phyloP scores from a whole-genome alignment of 371 early-diverging fungal species.

The Mucor racemosus region DNA sequence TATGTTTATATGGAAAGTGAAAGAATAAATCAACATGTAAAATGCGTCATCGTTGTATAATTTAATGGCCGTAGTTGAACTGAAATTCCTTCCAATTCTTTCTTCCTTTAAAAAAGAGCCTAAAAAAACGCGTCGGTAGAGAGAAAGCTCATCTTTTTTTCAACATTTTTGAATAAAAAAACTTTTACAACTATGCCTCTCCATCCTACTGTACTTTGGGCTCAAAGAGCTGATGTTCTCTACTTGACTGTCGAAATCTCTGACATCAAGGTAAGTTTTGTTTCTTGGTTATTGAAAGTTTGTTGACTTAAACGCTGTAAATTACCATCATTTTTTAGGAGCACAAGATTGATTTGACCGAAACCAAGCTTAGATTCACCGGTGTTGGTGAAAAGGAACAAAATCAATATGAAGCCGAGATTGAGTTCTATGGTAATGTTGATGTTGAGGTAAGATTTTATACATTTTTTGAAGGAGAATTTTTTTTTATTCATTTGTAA shows the following conservation, averaged over 20 bases:
- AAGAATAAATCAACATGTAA: neutral
- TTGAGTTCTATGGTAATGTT: constrained; percentile 78
- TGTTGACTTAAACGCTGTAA: neutral
- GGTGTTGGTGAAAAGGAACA: constrained; percentile 67
- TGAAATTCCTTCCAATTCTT: neutral
- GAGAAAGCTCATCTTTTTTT: neutral
- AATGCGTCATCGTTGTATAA: neutral
- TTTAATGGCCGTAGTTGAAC: neutral
- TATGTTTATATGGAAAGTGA: neutral
- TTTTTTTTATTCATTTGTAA: constrained; percentile 1
- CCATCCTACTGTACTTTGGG: constrained; percentile 89
- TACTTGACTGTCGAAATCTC: constrained; percentile 86
- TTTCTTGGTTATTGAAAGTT: neutral
- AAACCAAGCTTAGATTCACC: constrained; percentile 65
- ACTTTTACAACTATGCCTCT: constrained; percentile 40
- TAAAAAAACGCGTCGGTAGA: neutral
- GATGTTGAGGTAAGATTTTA: constrained; percentile 66
- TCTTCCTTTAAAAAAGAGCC: neutral
- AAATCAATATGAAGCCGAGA: constrained; percentile 72
- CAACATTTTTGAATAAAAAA: neutral
- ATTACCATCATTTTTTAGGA: constrained; percentile 4
- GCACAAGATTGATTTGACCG: constrained; percentile 27
- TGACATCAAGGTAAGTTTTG: constrained; percentile 64
- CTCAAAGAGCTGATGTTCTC: constrained; percentile 83
- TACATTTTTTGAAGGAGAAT: neutral